Conservation (phyloP, 371 early-diverging fungal genomes). For the Catenaria anguillulae region DNA sequence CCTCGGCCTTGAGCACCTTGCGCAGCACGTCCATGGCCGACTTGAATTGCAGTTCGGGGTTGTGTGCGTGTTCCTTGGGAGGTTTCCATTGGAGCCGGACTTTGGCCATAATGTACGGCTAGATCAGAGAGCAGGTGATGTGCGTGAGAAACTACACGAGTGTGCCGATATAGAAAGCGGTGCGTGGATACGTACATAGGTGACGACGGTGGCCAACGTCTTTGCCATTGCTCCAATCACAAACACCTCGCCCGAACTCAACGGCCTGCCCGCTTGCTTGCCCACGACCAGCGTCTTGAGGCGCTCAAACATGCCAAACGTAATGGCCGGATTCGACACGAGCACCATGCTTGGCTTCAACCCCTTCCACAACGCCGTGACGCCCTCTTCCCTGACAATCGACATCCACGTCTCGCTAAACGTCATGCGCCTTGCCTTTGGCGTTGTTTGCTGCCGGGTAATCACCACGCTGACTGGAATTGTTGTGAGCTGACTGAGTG, state of each 20-base stretch:
- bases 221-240: slow-evolving; percentile 80
- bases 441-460: slow-evolving; percentile 63
- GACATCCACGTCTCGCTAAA: slow-evolving; percentile 39
- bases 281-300: slow-evolving; percentile 48
- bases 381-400: slow-evolving; percentile 69
- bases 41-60: slow-evolving; percentile 46
- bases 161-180: background rate
- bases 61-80: slow-evolving; percentile 39
- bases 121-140: slow-evolving; percentile 37
- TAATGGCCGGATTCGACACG: slow-evolving; percentile 90
- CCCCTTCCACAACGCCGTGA: slow-evolving; percentile 72
- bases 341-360: slow-evolving; percentile 78
- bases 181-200: slow-evolving; percentile 18
- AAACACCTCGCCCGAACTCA: slow-evolving; percentile 67
- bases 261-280: slow-evolving; percentile 19
- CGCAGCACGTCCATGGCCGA: slow-evolving; percentile 72
- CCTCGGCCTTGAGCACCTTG: slow-evolving; percentile 62
- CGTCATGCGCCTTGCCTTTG: slow-evolving; percentile 8
- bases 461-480: slow-evolving; percentile 78
- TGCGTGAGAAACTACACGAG: background rate
- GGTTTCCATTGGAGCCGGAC: slow-evolving; percentile 90
- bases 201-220: slow-evolving; percentile 62
- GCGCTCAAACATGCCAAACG: slow-evolving; percentile 88
- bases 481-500: slow-evolving; percentile 73
- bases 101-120: slow-evolving; percentile 97